These are phyloP conservation scores for Saprolegnia parasitica DNA, from an alignment of 352 stramenopile species.

Conservation along the genomic window DNA sequence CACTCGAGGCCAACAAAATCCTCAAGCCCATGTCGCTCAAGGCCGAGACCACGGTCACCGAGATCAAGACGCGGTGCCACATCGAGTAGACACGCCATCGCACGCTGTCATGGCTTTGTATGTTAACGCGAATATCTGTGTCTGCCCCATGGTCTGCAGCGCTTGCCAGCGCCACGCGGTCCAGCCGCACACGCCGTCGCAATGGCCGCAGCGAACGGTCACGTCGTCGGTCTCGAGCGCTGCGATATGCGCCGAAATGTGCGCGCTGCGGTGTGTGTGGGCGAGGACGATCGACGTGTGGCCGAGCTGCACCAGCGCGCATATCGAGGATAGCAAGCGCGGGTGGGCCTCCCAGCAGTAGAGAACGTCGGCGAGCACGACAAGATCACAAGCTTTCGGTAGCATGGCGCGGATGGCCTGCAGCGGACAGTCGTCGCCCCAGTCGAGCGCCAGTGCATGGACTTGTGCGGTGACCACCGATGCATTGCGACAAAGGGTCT, in stretches of 20 bases:
- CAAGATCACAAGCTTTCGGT: slow-evolving; percentile 15
- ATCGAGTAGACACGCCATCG: not conserved
- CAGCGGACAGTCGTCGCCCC: slow-evolving; percentile 1
- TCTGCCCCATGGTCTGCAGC: not conserved
- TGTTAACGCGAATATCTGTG: slow-evolving; percentile 24
- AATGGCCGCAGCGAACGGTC: not conserved
- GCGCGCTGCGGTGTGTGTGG: slow-evolving; percentile 48
- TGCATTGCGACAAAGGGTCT: not conserved
- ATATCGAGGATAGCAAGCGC: slow-evolving; percentile 39
- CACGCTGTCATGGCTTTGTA: not conserved
- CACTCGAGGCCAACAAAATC: slow-evolving; percentile 19
- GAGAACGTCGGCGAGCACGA: slow-evolving; percentile 56
- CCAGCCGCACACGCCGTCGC: not conserved
- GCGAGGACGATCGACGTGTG: slow-evolving; percentile 36
- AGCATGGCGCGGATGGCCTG: not conserved
- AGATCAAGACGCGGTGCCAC: slow-evolving; percentile 28
- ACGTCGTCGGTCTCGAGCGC: not conserved
- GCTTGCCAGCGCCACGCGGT: slow-evolving; percentile 2
- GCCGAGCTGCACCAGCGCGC: slow-evolving; percentile 1
- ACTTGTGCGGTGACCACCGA: not conserved
- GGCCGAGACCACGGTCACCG: slow-evolving; percentile 22
- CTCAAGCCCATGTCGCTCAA: slow-evolving; percentile 24
- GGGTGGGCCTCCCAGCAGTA: slow-evolving; percentile 59
- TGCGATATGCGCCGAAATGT: slow-evolving; percentile 31
- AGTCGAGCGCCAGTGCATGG: not conserved